Evolutionary conservation across 108 stramenopile species (phyloP).

Genomic region (Nannochloropsis granulata): DNA sequence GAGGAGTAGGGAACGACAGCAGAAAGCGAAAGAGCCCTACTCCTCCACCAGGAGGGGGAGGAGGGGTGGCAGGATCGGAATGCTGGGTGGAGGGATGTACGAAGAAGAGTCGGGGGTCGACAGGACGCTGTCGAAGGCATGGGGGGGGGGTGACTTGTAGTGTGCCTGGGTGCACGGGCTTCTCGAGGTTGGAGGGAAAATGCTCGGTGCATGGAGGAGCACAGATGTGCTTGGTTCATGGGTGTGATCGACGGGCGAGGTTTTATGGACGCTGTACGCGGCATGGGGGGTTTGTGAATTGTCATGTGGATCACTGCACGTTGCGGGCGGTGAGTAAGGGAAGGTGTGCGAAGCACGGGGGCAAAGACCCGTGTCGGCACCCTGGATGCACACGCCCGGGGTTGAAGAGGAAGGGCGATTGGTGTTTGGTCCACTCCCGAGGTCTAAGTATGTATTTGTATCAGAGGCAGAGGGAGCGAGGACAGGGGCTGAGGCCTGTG

Average conservation of each 20-base stretch:
- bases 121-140: neutral
- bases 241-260: neutral
- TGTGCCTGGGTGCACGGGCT: neutral
- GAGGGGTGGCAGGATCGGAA: neutral
- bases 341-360: neutral
- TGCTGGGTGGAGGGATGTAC: neutral
- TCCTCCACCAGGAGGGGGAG: neutral
- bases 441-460: neutral
- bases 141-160: neutral
- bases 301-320: neutral
- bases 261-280: neutral
- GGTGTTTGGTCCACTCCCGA: neutral
- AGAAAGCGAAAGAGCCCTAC: too few relatives aligned
- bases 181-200: neutral
- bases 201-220: neutral
- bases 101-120: neutral
- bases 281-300: neutral
- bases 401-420: neutral
- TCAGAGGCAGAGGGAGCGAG: neutral
- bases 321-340: neutral
- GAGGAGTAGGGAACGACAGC: too few relatives aligned
- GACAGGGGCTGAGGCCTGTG: neutral
- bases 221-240: neutral
- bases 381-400: neutral
- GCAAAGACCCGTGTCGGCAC: neutral